A percentile compares a stretch with the other conserved stretches of the same genome.
Evolutionary conservation across 768 basidiomycete species (phyloP).

Genomic region (Amanita polypyramis): DNA sequence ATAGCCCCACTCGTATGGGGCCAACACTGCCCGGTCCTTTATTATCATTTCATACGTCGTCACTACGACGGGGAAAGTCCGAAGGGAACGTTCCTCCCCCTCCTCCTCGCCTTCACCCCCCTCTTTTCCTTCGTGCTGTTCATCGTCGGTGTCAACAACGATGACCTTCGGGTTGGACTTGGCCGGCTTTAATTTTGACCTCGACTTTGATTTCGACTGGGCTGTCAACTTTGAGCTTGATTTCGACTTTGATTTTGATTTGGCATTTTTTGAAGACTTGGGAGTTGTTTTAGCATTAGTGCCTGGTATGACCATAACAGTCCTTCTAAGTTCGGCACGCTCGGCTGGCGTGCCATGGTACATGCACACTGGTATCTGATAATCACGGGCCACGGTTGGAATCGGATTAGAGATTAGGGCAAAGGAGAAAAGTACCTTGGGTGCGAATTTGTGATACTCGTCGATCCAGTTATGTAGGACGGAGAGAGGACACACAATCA

Average conservation of each 20-base stretch:
- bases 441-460: conserved; percentile 81
- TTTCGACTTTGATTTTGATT: conserved; percentile 6
- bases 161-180: conserved; percentile 6
- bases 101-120: conserved; percentile 9
- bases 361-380: conserved; percentile 75
- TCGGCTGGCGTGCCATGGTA: conserved; percentile 84
- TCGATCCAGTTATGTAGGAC: conserved; percentile 88
- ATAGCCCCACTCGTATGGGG: conserved; percentile 71
- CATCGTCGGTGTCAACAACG: conserved; percentile 15
- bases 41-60: conserved; percentile 95
- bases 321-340: conserved; percentile 68
- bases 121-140: conserved; percentile 12
- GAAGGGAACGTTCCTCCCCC: conserved; percentile 14
- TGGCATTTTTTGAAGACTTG: conserved; percentile 12
- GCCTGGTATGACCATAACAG: conserved; percentile 35
- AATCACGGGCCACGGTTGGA: background rate
- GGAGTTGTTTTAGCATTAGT: conserved; percentile 10
- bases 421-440: conserved; percentile 35
- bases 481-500: conserved; percentile 88
- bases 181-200: conserved; percentile 9
- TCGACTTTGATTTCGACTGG: conserved; percentile 5
- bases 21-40: conserved; percentile 56
- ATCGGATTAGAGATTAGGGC: conserved; percentile 5
- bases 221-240: conserved; percentile 6
- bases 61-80: conserved; percentile 63